These are phyloP conservation scores for Paulownia fortunei DNA, from an alignment of 257 asterid species.

Conservation along the genomic window DNA sequence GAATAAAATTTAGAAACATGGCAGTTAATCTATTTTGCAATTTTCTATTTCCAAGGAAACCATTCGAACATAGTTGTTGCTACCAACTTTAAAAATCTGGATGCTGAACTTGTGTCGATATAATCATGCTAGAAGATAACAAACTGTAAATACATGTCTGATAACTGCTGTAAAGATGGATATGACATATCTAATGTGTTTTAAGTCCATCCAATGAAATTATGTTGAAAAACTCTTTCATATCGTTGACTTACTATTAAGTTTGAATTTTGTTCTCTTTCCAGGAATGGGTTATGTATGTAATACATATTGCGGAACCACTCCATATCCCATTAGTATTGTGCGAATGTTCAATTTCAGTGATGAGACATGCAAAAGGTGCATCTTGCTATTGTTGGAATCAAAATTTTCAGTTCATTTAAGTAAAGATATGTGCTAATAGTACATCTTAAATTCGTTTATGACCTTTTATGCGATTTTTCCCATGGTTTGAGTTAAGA, in stretches of 20 bases:
- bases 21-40: not conserved
- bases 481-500: constrained; percentile 7
- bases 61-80: not conserved
- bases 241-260: not conserved
- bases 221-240: constrained; percentile 5
- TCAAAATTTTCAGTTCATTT: constrained; percentile 37
- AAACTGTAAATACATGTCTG: not conserved
- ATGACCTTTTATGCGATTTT: constrained; percentile 11
- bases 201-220: not conserved
- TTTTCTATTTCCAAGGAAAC: not conserved
- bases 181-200: not conserved
- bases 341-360: constrained; percentile 89
- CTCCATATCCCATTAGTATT: constrained; percentile 67
- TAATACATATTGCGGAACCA: constrained; percentile 66
- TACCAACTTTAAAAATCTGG: not conserved
- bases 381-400: constrained; percentile 23
- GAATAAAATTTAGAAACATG: not conserved
- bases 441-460: constrained; percentile 5
- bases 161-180: not conserved
- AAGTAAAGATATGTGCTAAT: constrained; percentile 42
- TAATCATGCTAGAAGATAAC: constrained; percentile 7
- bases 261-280: constrained; percentile 21
- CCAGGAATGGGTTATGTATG: constrained; percentile 91
- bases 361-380: constrained; percentile 82
- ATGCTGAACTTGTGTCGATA: not conserved